Conservation (phyloP, 495 filamentous ascomycete genomes). For the Trichoderma orchidacearum region DNA sequence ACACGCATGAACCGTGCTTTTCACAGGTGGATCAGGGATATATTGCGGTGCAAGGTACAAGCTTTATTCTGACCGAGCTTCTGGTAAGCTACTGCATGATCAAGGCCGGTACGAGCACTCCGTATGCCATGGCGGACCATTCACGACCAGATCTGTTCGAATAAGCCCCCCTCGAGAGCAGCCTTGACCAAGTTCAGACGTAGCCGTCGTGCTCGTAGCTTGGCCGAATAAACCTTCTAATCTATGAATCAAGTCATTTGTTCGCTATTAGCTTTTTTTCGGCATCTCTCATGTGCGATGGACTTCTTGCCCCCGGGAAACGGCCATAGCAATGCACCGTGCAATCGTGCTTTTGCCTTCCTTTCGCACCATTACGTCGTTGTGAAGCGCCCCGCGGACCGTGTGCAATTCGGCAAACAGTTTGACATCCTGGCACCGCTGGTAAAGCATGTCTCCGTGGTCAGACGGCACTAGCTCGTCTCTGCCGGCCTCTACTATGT, state of each 20-base stretch:
- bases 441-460: slow-evolving; percentile 36
- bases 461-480: slow-evolving; percentile 56
- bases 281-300: background rate
- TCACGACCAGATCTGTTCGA: too few relatives aligned
- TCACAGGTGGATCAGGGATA: background rate
- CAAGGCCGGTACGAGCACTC: background rate
- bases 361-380: slow-evolving; percentile 26
- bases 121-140: background rate
- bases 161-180: too few relatives aligned
- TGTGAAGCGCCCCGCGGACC: slow-evolving; percentile 28
- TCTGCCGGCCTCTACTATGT: slow-evolving; percentile 46
- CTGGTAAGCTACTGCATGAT: background rate
- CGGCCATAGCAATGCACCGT: background rate
- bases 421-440: slow-evolving; percentile 24
- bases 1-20: background rate
- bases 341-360: slow-evolving; percentile 28
- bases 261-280: background rate
- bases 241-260: background rate
- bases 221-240: background rate
- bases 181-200: background rate
- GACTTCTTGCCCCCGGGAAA: background rate
- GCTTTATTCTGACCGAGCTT: background rate
- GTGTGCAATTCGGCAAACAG: slow-evolving; percentile 21
- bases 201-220: background rate
- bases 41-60: background rate